A percentile compares a stretch with the other conserved stretches of the same genome.
phyloP scores from a whole-genome alignment of 345 rosid species.

The Citrus australasica region DNA sequence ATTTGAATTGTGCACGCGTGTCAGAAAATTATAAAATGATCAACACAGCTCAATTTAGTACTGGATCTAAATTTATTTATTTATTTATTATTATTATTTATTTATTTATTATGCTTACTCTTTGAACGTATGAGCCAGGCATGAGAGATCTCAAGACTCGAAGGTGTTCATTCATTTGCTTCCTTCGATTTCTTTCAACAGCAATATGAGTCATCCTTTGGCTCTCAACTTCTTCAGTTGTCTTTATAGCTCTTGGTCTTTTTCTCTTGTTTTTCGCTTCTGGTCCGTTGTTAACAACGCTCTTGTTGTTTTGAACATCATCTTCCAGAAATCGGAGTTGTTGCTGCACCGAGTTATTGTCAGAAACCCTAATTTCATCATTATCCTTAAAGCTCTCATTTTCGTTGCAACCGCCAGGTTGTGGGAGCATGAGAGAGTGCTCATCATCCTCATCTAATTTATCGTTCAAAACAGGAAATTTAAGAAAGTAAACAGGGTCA shows the following conservation, averaged over 20 bases:
- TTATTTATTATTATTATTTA: not conserved
- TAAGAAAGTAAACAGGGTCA: constrained; percentile 83
- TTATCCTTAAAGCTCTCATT: constrained; percentile 31
- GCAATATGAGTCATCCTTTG: constrained; percentile 95
- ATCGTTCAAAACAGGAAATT: constrained; percentile 80
- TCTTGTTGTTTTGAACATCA: constrained; percentile 27
- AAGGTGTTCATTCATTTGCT: constrained; percentile 97
- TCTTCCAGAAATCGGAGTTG: constrained; percentile 51
- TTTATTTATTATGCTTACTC: constrained; percentile 37
- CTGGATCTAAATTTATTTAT: too few relatives aligned
- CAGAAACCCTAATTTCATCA: constrained; percentile 50
- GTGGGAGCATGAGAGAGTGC: constrained; percentile 30
- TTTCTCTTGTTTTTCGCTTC: constrained; percentile 72
- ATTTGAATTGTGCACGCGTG: too few relatives aligned
- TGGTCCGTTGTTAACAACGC: not conserved
- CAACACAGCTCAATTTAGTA: too few relatives aligned
- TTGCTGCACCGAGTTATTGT: constrained; percentile 11
- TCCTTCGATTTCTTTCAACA: constrained; percentile 82
- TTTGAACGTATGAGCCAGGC: constrained; percentile 94
- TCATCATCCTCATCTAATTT: constrained; percentile 25
- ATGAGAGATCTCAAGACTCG: constrained; percentile 86
- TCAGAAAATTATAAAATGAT: too few relatives aligned
- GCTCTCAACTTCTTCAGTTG: constrained; percentile 91
- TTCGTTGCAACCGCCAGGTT: constrained; percentile 18
- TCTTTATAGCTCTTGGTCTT: constrained; percentile 68